phyloP scores from a whole-genome alignment of 306 rosid species.

The Cajanus cajan region DNA sequence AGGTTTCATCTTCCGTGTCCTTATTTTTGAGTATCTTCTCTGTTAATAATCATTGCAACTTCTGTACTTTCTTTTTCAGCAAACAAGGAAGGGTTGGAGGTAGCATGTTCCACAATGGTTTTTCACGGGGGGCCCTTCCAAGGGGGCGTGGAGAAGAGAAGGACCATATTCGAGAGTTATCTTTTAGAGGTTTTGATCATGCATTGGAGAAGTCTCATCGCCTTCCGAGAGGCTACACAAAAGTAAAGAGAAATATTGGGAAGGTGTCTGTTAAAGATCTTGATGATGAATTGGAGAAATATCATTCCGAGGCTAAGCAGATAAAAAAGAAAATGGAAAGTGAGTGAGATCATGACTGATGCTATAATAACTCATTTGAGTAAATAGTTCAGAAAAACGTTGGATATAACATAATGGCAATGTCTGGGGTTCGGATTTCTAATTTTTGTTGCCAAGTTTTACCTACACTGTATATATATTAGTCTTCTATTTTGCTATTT shows the following conservation, averaged over 20 bases:
- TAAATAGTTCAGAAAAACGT: slow-evolving; percentile 2
- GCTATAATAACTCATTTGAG: slow-evolving; percentile 6
- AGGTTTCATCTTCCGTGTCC: neutral
- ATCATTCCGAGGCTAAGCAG: slow-evolving; percentile 41
- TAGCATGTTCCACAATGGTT: slow-evolving; percentile 15
- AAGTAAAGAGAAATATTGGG: slow-evolving; percentile 3
- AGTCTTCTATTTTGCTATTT: slow-evolving; percentile 13
- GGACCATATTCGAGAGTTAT: slow-evolving; percentile 4
- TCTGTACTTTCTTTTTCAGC: slow-evolving; percentile 24
- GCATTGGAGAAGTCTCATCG: slow-evolving; percentile 38
- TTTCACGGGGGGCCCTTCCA: neutral
- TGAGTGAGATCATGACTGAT: slow-evolving; percentile 7
- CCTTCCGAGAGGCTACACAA: slow-evolving; percentile 16
- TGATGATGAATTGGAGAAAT: slow-evolving; percentile 66
- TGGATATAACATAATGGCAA: neutral
- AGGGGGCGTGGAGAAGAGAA: slow-evolving; percentile 26
- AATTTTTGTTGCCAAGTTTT: neutral
- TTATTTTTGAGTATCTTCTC: neutral
- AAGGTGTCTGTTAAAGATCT: slow-evolving; percentile 49
- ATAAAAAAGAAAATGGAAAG: slow-evolving; percentile 1
- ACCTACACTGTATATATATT: neutral
- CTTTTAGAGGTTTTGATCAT: slow-evolving; percentile 42
- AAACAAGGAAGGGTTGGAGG: slow-evolving; percentile 28
- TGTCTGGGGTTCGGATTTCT: slow-evolving; percentile 1
- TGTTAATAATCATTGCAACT: neutral